phyloP scores from a whole-genome alignment of 768 basidiomycete genomes.

The Kwoniella dejecticola region DNA sequence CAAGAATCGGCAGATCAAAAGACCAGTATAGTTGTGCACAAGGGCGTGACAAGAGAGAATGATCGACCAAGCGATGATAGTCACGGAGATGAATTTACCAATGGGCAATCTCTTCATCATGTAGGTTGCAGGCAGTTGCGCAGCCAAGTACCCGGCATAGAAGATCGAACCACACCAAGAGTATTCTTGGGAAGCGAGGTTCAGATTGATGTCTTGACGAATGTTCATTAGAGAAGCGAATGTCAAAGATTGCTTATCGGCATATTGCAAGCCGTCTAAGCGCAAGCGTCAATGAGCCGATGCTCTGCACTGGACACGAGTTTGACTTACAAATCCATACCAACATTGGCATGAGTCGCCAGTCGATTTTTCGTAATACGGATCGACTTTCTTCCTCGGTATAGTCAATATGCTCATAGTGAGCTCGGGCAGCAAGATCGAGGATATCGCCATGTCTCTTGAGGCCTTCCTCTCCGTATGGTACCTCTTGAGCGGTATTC shows the following conservation, averaged over 20 bases:
- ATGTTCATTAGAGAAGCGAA: slow-evolving; percentile 29
- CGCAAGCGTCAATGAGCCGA: too few species aligned
- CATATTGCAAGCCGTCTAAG: slow-evolving; percentile 6
- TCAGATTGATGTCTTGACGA: slow-evolving; percentile 12
- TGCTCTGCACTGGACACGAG: too few species aligned
- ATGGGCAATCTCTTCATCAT: slow-evolving; percentile 28
- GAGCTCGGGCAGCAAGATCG: slow-evolving; percentile 15
- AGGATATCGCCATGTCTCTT: slow-evolving; percentile 11
- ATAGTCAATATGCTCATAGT: slow-evolving; percentile 6
- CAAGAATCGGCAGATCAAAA: slow-evolving; percentile 16
- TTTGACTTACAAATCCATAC: slow-evolving; percentile 18
- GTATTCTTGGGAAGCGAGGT: slow-evolving; percentile 2
- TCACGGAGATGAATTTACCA: slow-evolving; percentile 23
- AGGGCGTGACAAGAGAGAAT: slow-evolving; percentile 21
- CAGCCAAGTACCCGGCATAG: slow-evolving; percentile 27
- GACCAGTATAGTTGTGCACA: slow-evolving; percentile 20
- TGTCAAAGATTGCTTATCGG: slow-evolving; percentile 31
- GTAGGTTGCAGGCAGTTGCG: slow-evolving; percentile 27
- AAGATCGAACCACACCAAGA: slow-evolving; percentile 6
- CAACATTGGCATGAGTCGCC: slow-evolving; percentile 30
- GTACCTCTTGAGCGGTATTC: background rate
- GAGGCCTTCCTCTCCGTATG: slow-evolving; percentile 1
- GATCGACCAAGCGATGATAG: slow-evolving; percentile 28
- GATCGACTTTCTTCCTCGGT: slow-evolving; percentile 4
- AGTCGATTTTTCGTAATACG: slow-evolving; percentile 21